Evolutionary conservation across 257 asterid genomes (phyloP), one percentile per base, ranked within the genome.

Genomic region (Nemophila menziesii): DNA sequence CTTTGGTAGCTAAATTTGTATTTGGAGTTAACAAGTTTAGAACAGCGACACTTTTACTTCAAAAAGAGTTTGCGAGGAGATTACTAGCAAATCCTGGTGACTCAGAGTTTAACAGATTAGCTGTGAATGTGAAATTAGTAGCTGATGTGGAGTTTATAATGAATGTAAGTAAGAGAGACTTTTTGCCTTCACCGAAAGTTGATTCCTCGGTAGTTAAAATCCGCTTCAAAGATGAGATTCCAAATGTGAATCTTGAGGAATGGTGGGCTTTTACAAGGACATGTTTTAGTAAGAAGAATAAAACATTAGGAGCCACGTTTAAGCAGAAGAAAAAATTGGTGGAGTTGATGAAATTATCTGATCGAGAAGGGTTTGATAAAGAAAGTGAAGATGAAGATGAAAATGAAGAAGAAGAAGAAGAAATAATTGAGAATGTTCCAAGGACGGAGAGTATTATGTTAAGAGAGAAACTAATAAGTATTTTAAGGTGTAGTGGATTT

Each of bases 111-210:
- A 84, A 79, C 60, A 72, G 98, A 36, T 60, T 90, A 51, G 85
- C 96, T 0, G 87, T 79, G 47, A 85, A 90, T 20, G 69, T 85
- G 73, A 79, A 65, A 55, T 79, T 90, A 26, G 63, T 79, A 58
- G 92, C 98, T 10, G 83, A 77, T 14, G 79, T 90, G 33, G 92
- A 85, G 69, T 71, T 74, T 37, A 61, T 90, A 14, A 79, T 79
- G 94, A 73, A 90, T 42, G 98, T 90, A 23, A 85, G 98, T 75
- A 85, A 82, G 70, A 69, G 74, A 63, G 93, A 85, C 55, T 90
- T 90, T 37, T 57, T 79, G 6, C 98, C 96, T 3, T 55, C 68
- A 44, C 98, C 98, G 0, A 90, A 69, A 60, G 94, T 90, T 9
- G 96, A 90, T 66, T 90, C 93, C 7, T 70, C 98, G 0, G 92